These are phyloP conservation scores for Myxozyma mucilagina DNA, from an alignment of 805 yeast species.

Conservation along the genomic window DNA sequence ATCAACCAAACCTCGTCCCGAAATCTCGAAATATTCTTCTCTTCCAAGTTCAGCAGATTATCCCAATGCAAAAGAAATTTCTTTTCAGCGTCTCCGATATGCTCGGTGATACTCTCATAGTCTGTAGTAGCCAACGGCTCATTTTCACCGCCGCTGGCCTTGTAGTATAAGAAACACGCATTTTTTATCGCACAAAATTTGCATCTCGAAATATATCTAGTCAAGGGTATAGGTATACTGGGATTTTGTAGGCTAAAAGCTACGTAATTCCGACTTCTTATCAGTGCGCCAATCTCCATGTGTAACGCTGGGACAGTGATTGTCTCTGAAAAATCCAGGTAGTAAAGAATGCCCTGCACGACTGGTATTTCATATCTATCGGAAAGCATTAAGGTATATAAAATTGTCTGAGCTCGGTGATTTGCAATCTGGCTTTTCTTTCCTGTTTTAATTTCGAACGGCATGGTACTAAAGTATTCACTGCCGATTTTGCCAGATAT, in stretches of 20 bases:
- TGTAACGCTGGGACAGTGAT: constrained; percentile 54
- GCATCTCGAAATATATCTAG: constrained; percentile 25
- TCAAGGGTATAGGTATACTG: constrained; percentile 10
- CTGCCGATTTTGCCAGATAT: constrained; percentile 54
- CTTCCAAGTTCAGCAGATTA: constrained; percentile 69
- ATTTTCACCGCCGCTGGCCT: constrained; percentile 53
- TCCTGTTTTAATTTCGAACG: constrained; percentile 92
- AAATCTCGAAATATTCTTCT: constrained; percentile 52
- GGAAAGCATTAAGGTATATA: constrained; percentile 74
- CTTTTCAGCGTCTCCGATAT: constrained; percentile 50
- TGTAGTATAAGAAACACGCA: constrained; percentile 44
- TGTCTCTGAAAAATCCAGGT: constrained; percentile 62
- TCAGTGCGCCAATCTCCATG: constrained; percentile 63
- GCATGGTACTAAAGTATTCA: constrained; percentile 43
- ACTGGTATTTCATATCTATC: constrained; percentile 69
- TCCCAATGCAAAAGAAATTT: constrained; percentile 76
- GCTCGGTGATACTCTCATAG: constrained; percentile 53
- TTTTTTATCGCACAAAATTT: constrained; percentile 33
- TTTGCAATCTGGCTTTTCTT: constrained; percentile 52
- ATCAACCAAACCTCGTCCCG: constrained; percentile 71
- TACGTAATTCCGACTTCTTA: constrained; percentile 70
- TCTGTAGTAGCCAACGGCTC: constrained; percentile 20
- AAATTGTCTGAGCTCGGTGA: constrained; percentile 83
- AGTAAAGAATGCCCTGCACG: constrained; percentile 65
- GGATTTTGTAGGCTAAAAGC: constrained; percentile 56